Evolutionary conservation across 1,284 basidiomycete genomes (phyloP), one percentile per base, ranked within the genome.

Genomic region (Neotropicomus parvogracilis): DNA sequence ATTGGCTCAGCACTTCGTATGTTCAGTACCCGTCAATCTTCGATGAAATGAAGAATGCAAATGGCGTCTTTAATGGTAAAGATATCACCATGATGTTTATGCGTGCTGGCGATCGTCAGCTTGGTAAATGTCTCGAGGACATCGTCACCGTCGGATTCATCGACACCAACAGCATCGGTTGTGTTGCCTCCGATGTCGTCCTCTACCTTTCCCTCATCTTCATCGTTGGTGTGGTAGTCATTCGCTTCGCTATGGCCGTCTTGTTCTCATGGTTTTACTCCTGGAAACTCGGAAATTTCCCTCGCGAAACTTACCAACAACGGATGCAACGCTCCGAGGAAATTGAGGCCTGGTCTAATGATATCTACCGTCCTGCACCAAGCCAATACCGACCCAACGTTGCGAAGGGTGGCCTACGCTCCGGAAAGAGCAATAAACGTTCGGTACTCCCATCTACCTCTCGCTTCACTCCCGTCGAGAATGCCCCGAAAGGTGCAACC

Each of bases 251-350:
- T 58, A 95, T 99, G 93, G 95, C 97, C 35, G 89, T 98, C 59
- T 77, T 92, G 65, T 99, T 99, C 70, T 80, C 90, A 34, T 99
- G 95, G 95, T 99, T 97, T 79, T 84, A 93, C 64, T 92, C 90
- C 19, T 94, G 90, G 88, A 84, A 84, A 62, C 77, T 99, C 35
- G 95, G 95, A 44, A 89, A 91, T 59, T 99, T 97, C 76, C 86
- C 87, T 57, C 81, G 83, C 45, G 97, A 99, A 73, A 91, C 92
- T 29, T 94, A 95, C 67, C 87, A 92, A 63, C 83, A 98, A 65
- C 82, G 95, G n/a, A 94, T 93, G 85, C 83, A 85, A 57, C 85
- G 95, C 26, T 85, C 88, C 12, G 81, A 80, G 34, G 91, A 94
- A 67, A 97, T 99, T 60, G 97, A 99, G 70, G 84, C 88, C 62